Evolutionary conservation across 257 asterid genomes (phyloP).

Genomic region (Forsythia viridissima): DNA sequence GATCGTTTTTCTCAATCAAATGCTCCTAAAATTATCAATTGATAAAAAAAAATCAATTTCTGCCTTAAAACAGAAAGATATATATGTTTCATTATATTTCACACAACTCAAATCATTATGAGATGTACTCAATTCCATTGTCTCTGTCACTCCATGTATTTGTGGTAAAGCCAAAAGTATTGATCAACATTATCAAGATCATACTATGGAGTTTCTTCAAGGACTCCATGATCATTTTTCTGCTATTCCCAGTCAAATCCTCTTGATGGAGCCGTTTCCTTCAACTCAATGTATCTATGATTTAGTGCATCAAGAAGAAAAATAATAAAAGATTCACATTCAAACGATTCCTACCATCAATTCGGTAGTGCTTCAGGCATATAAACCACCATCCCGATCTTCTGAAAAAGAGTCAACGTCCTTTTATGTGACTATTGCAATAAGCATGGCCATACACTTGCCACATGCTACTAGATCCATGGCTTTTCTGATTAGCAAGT

Average conservation of each 20-base stretch:
- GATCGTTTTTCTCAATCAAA: not conserved
- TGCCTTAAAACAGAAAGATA: not conserved
- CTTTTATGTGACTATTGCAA: too few relatives aligned
- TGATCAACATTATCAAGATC: too few relatives aligned
- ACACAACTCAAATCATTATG: constrained; percentile 5
- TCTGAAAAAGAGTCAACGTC: too few relatives aligned
- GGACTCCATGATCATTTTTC: too few relatives aligned
- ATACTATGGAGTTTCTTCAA: too few relatives aligned
- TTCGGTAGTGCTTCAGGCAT: not conserved
- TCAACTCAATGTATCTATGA: constrained; percentile 7
- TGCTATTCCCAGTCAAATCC: not conserved
- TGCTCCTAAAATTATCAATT: not conserved
- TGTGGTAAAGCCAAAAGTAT: too few relatives aligned
- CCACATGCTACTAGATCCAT: too few relatives aligned
- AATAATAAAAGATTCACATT: constrained; percentile 8
- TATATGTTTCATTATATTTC: constrained; percentile 5
- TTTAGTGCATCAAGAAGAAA: constrained; percentile 14
- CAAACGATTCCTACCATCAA: not conserved
- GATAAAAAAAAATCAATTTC: constrained; percentile 12
- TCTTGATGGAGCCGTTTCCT: constrained; percentile 1
- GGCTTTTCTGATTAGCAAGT: too few relatives aligned
- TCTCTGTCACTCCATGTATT: too few relatives aligned
- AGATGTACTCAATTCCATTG: too few relatives aligned
- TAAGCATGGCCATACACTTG: too few relatives aligned
- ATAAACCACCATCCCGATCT: too few relatives aligned